Conservation (phyloP, 208 protist genomes). For the Borovskyia barvae region DNA sequence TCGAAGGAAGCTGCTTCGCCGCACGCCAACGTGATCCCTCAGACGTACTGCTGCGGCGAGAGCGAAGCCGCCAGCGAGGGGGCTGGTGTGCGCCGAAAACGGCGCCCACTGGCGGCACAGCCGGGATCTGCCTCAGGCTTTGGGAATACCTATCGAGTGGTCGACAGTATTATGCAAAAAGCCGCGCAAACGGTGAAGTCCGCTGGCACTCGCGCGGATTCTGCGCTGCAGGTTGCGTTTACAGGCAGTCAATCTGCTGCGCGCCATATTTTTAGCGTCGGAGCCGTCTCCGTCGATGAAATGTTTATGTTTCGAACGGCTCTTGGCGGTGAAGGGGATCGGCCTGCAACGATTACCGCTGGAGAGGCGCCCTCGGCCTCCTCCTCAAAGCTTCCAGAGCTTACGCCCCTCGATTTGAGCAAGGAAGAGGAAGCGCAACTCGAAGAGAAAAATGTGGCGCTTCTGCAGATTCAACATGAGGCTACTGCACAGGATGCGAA, state of each 20-base stretch:
- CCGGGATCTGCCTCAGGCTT: slow-evolving; percentile 18
- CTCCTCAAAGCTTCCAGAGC: background rate
- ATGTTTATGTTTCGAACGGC: no score
- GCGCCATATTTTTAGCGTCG: slow-evolving; percentile 18
- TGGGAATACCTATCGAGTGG: slow-evolving; percentile 27
- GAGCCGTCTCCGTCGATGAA: slow-evolving; percentile 1
- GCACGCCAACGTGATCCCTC: no score
- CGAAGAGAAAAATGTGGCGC: slow-evolving; percentile 33
- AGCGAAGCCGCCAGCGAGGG: background rate
- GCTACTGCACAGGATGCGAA: slow-evolving; percentile 67
- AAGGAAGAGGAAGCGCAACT: slow-evolving; percentile 46
- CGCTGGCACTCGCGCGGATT: slow-evolving; percentile 32
- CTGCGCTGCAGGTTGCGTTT: slow-evolving; percentile 25
- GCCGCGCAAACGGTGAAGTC: slow-evolving; percentile 32
- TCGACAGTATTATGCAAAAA: slow-evolving; percentile 37
- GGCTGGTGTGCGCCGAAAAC: background rate
- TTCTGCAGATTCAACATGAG: slow-evolving; percentile 53
- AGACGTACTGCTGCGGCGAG: background rate
- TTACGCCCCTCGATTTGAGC: slow-evolving; percentile 21
- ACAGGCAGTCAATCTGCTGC: slow-evolving; percentile 24
- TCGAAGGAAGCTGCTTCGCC: background rate
- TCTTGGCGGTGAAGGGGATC: background rate
- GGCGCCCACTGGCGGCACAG: background rate
- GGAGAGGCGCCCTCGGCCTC: background rate
- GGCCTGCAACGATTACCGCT: no score